Conservation (phyloP, 208 protist genomes). For the Wallacemonas sp. region DNA sequence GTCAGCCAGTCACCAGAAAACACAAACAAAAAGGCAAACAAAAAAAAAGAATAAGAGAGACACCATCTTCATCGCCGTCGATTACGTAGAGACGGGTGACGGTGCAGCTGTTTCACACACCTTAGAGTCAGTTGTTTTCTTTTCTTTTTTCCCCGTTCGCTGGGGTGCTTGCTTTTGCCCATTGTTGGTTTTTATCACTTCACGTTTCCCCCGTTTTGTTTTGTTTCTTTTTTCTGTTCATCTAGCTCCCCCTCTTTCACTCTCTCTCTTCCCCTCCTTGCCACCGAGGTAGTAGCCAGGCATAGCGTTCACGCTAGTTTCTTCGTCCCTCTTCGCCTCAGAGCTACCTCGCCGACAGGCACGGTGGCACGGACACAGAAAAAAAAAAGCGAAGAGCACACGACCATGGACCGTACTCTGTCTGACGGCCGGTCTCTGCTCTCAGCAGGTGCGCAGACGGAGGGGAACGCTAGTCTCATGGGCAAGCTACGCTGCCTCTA, state of each 20-base stretch:
- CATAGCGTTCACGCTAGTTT: no score
- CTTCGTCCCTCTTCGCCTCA: no score
- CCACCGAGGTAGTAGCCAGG: no score
- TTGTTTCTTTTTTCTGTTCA: constrained; percentile 11
- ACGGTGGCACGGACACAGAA: neutral
- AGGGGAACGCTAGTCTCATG: constrained; percentile 27
- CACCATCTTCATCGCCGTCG: no score
- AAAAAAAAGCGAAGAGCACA: neutral
- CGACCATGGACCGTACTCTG: constrained; percentile 2
- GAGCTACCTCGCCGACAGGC: no score
- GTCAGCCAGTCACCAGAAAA: no score
- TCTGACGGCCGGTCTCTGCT: neutral
- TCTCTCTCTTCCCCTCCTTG: neutral
- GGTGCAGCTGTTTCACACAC: neutral
- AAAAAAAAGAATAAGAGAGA: no score
- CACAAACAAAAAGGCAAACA: no score
- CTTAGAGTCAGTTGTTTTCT: no score
- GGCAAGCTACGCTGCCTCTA: constrained; percentile 64
- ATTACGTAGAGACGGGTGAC: no score
- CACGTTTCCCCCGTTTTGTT: constrained; percentile 10
- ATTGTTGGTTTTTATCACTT: neutral
- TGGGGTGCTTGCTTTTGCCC: neutral
- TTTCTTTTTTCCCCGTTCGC: neutral
- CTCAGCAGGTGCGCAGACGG: neutral
- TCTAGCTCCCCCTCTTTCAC: neutral